phyloP scores from a whole-genome alignment of 1,284 basidiomycete species.

The Tetrapyrgos nigripes region DNA sequence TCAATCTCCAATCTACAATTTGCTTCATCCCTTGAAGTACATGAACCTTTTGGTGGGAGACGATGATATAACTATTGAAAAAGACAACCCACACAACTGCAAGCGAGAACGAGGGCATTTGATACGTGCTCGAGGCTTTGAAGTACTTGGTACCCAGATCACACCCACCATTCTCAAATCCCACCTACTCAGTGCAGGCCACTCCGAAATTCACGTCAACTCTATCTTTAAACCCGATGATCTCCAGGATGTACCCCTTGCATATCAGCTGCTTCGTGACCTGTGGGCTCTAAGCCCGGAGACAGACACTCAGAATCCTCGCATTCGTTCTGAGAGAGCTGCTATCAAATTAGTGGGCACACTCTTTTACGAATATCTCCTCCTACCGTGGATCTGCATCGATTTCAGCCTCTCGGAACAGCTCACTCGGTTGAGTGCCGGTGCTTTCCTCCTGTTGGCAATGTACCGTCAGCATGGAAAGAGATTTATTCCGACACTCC shows the following conservation, averaged over 20 bases:
- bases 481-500: no score
- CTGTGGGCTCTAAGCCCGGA: slow-evolving; percentile 33
- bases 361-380: slow-evolving; percentile 25
- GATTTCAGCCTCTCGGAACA: slow-evolving; percentile 41
- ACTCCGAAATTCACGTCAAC: slow-evolving; percentile 18
- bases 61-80: slow-evolving; percentile 40
- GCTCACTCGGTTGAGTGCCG: slow-evolving; percentile 39
- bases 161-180: slow-evolving; percentile 26
- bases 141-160: slow-evolving; percentile 28
- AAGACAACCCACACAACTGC: slow-evolving; percentile 41
- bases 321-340: slow-evolving; percentile 20
- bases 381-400: no score
- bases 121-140: slow-evolving; percentile 29
- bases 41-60: slow-evolving; percentile 39
- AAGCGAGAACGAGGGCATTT: slow-evolving; percentile 37
- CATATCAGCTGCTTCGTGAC: slow-evolving; percentile 30
- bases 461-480: slow-evolving; percentile 27
- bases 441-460: slow-evolving; percentile 34
- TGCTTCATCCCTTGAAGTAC: slow-evolving; percentile 28
- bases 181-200: slow-evolving; percentile 24
- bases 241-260: slow-evolving; percentile 38
- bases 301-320: slow-evolving; percentile 17
- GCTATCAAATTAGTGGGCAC: slow-evolving; percentile 31
- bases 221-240: slow-evolving; percentile 37
- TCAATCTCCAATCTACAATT: slow-evolving; percentile 19